Base-by-base conservation (phyloP, 148 eudicot genomes). In the Limonium bicolor region DNA sequence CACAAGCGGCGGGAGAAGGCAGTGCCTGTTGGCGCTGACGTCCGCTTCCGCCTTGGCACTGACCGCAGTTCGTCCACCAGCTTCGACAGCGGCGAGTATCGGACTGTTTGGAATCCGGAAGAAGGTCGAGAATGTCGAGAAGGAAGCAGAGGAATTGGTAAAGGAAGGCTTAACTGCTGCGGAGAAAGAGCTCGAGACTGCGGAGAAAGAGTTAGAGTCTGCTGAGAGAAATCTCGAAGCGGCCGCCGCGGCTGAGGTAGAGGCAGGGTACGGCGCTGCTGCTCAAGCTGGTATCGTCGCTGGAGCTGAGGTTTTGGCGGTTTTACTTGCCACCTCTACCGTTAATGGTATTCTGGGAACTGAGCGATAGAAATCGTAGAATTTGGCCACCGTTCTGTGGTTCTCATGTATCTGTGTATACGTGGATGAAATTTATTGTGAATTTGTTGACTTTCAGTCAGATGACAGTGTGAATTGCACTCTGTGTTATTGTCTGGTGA, bases 311-410 rank as follows among this genome's bases (percentile, higher is more conserved):
- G 41, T 62, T 2, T 55, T 83, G 8, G 94, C 76, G 11, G 71
- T 88, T 24, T 2, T 77, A 29, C 56, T 88, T 5, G 92, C 94
- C 55, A 69, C 78, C 13, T 61, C 86, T 23, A 46, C 77, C 54
- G 97, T 88, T 4, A 88, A 77, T 54, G 92, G 77, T 14, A 88
- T 83, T 69, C 47, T 88, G 24, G 77, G 81, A 10, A 69, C 90
- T 27, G 86, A 76, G 41, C 70, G 59, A 49, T 63, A 64, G 58
- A 75, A 64, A n/a, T n/a, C n/a, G n/a, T n/a, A n/a, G n/a, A n/a
- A n/a, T n/a, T n/a, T n/a, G n/a, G n/a, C n/a, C n/a, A n/a, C n/a
- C n/a, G n/a, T n/a, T n/a, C n/a, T n/a, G n/a, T n/a, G n/a, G n/a
- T n/a, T n/a, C n/a, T n/a, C n/a, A n/a, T n/a, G n/a, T n/a, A n/a